Evolutionary conservation across 2,329 filamentous ascomycete genomes (phyloP), one percentile per base, ranked within the genome.

Genomic region (Xylaria sp.): DNA sequence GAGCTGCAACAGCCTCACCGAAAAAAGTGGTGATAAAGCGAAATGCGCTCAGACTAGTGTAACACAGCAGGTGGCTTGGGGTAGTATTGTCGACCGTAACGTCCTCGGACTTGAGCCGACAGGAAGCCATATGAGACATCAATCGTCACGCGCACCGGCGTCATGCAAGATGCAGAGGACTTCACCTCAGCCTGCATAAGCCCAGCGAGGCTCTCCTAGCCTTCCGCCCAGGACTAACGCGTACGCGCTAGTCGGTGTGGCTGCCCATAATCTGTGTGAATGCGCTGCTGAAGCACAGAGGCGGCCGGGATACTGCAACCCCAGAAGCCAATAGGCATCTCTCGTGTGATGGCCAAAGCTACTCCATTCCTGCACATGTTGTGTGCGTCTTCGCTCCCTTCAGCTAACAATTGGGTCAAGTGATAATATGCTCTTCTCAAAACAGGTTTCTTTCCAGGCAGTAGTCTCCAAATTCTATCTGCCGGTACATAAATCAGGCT

Each of bases 301-400:
- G 43, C 47, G 39, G 34, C 46, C 50, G 24, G 8, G 38, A 38
- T 17, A 45, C 43, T 38, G 47, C 40, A 21, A 37, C 29, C 13
- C n/a, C 6, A 16, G 17, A 43, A 18, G 39, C 55, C 55, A 58
- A 58, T 58, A 41, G 42, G 37, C 37, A 39, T 44, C 17, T 20
- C 55, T 44, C 48, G 50, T 50, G 51, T 52, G 48, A 52, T 58
- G 18, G 22, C 29, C 44, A 49, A 54, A 22, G 46, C 49, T 48
- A 52, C 51, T 48, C 50, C 50, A 48, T 51, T 50, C 50, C 45
- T 50, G 5, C 34, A 38, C 18, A 39, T 17, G 29, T 26, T n/a
- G 34, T 18, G 39, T 44, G 16, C 8, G 21, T 34, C 20, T 50
- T 48, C 20, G 29, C 40, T 24, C n/a, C 37, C n/a, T n/a, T 21